Conservation (phyloP, 2,329 filamentous ascomycete species). For the Phialophora chinensis region DNA sequence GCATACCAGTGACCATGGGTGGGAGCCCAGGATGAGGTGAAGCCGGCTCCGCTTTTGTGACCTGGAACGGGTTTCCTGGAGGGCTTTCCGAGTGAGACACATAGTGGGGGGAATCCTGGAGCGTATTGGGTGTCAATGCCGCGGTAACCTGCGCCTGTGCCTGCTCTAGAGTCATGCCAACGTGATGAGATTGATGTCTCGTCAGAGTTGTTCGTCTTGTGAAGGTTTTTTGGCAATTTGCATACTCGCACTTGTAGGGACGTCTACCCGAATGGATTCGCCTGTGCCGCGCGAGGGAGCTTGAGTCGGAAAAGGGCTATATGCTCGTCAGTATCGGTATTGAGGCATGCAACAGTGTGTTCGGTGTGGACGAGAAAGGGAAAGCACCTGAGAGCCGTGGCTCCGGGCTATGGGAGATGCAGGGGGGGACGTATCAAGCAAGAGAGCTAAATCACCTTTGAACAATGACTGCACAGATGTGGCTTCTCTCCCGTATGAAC, state of each 20-base stretch:
- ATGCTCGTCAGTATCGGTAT: conserved; percentile 28
- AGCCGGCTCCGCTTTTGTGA: conserved; percentile 78
- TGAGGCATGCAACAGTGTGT: background rate
- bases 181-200: conserved; percentile 94
- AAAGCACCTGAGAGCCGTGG: background rate
- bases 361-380: background rate
- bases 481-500: conserved; percentile 98
- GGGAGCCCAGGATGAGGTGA: conserved; percentile 79
- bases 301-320: conserved; percentile 94
- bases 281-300: conserved; percentile 88
- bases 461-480: conserved; percentile 94
- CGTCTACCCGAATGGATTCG: conserved; percentile 94
- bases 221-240: conserved; percentile 98
- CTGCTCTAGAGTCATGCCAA: conserved; percentile 85
- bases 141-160: conserved; percentile 87
- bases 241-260: conserved; percentile 96
- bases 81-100: conserved; percentile 51
- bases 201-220: conserved; percentile 94
- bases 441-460: conserved; percentile 71
- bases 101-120: conserved; percentile 46
- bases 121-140: conserved; percentile 64
- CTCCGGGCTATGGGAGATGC: conserved; percentile 34
- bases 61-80: conserved; percentile 72
- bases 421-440: conserved; percentile 8
- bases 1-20: conserved; percentile 67